Conservation (phyloP, 164 flowering plant genomes). For the Chimonanthus salicifolius region DNA sequence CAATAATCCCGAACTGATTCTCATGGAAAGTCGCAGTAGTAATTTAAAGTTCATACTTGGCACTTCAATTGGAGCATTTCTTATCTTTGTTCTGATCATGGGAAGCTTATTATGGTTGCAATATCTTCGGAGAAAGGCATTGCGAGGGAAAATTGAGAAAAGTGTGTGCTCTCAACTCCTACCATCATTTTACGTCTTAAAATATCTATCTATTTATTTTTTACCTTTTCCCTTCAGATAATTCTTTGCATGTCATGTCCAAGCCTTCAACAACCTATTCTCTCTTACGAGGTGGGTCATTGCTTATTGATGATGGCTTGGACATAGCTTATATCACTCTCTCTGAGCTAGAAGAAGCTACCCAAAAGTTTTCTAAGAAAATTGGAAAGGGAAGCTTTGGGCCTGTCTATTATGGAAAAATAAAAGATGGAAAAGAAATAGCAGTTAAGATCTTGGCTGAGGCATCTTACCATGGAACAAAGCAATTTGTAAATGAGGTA, state of each 20-base stretch:
- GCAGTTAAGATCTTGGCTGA: slow-evolving; percentile 89
- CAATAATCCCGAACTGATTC: slow-evolving; percentile 50
- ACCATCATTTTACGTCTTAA: not conserved
- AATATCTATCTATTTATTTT: not conserved
- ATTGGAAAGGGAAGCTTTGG: slow-evolving; percentile 96
- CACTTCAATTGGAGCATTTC: slow-evolving; percentile 42
- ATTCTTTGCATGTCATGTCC: slow-evolving; percentile 30
- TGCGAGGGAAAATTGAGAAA: slow-evolving; percentile 30
- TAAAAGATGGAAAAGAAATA: slow-evolving; percentile 86
- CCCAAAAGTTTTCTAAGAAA: slow-evolving; percentile 51
- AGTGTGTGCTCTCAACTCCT: slow-evolving; percentile 27
- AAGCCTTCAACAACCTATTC: slow-evolving; percentile 43
- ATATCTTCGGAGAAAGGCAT: slow-evolving; percentile 26
- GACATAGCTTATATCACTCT: slow-evolving; percentile 56
- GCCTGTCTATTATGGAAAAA: slow-evolving; percentile 84
- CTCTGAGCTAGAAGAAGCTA: slow-evolving; percentile 70
- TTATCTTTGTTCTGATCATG: slow-evolving; percentile 30
- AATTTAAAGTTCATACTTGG: slow-evolving; percentile 46
- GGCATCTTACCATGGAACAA: slow-evolving; percentile 59
- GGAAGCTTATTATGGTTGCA: slow-evolving; percentile 39
- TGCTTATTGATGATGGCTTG: slow-evolving; percentile 42
- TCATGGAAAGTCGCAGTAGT: slow-evolving; percentile 26
- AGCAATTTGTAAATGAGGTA: slow-evolving; percentile 90
- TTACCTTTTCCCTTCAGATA: slow-evolving; percentile 28
- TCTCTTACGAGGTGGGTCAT: slow-evolving; percentile 35